phyloP scores from a whole-genome alignment of 225 moss, liverwort and hornwort genomes.

The Polytrichum formosum region DNA sequence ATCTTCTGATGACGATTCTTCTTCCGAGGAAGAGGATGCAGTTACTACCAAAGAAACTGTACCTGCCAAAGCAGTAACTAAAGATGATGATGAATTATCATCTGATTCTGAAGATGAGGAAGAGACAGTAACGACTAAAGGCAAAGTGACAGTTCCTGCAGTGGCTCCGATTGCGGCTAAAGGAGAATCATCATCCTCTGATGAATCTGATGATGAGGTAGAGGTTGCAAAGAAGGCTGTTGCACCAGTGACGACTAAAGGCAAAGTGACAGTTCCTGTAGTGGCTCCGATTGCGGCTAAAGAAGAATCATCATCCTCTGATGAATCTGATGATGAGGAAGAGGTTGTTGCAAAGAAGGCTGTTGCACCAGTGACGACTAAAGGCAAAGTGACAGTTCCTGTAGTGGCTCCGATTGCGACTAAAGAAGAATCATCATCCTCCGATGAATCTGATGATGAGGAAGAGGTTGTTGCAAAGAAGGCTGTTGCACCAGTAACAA shows the following conservation, averaged over 20 bases:
- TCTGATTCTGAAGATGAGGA: constrained; percentile 52
- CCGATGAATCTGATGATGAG: constrained; percentile 39
- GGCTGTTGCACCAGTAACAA: not conserved
- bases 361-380: constrained; percentile 5
- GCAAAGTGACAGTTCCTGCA: not conserved
- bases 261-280: not conserved
- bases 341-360: no score
- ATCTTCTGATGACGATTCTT: constrained; percentile 22
- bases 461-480: constrained; percentile 1
- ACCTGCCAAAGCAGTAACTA: constrained; percentile 9
- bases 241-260: constrained; percentile 3
- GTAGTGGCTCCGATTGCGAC: constrained; percentile 7
- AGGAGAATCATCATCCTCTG: constrained; percentile 26
- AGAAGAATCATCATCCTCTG: constrained; percentile 26
- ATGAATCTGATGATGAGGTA: constrained; percentile 38
- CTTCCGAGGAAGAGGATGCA: constrained; percentile 16
- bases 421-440: constrained; percentile 25
- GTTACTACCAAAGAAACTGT: constrained; percentile 9
- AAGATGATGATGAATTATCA: constrained; percentile 19
- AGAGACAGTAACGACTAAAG: constrained; percentile 13
- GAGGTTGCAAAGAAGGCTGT: constrained; percentile 18
- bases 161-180: constrained; percentile 10
- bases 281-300: constrained; percentile 10
- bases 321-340: constrained; percentile 38
- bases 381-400: not conserved